Base-by-base conservation (phyloP, 495 filamentous ascomycete species). In the Aspergillus taichungensis region DNA sequence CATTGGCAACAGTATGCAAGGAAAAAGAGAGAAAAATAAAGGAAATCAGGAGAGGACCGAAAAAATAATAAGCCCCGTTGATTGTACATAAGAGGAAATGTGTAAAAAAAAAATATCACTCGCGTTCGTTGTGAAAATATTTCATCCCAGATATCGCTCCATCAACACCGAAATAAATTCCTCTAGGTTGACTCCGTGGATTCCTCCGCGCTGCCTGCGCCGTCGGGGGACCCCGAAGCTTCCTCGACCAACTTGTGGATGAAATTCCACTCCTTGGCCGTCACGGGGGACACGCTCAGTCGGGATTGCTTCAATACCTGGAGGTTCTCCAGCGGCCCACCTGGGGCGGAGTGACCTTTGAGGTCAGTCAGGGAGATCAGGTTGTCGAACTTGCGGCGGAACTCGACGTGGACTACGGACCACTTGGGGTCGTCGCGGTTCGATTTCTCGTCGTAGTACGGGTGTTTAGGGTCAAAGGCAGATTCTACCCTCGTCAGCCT, bases 341-440 rank as follows among this genome's bases (percentile, higher is more conserved):
- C 85, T 4, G 74, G 57, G 35, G 75, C 59, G 27, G 64, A 62
- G 44, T 74, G 76, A 32, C 69, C 73, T 55, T 88, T 84, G 34
- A 98, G 74, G 54, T 89, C 83, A 47, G 77, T 75, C 45, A 96
- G 69, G 7, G 75, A 78, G 40, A 96, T 72, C 4, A 79, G 73
- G n/a, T 75, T 69, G n/a, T 63, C 58, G 49, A 97, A 83, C 64
- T 94, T 95, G 56, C 76, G 77, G 42, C 81, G 76, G 61, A 94
- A 95, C 55, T 80, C 73, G 37, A 98, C 92, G 43, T 91, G 82
- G 13, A 97, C 92, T 33, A 87, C 75, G 32, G 78, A 83, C 92
- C 92, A 98, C 56, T 83, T 90, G 6, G 88, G 88, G 34, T 83
- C 76, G n/a, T 83, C 77, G n/a, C 75, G 79, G 5, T 64, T 75